A percentile compares a stretch with the other conserved stretches of the same genome.
Conservation (phyloP, 2,329 filamentous ascomycete species). For the Neofusicoccum kwambonambiense region DNA sequence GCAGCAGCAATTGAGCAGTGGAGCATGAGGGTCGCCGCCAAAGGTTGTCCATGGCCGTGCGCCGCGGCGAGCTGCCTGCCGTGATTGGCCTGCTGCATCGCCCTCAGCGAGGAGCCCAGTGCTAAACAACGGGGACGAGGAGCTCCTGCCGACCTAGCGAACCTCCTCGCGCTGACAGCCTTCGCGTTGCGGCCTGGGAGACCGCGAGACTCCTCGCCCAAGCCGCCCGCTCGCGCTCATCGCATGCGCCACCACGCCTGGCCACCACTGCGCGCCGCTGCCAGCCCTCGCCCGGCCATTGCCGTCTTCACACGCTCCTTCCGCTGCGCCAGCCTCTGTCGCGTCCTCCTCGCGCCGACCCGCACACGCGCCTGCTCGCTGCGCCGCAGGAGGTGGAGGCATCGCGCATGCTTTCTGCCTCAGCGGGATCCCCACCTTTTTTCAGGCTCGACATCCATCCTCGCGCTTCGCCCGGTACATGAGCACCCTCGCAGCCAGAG, state of each 20-base stretch:
- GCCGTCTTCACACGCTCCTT: neutral
- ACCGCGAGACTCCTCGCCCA: neutral
- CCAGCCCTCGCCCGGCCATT: neutral
- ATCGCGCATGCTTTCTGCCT: too few species aligned
- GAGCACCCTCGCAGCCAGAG: neutral
- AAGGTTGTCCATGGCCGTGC: neutral
- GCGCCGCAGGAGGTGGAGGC: neutral
- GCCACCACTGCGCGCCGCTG: neutral
- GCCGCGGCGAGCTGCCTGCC: neutral
- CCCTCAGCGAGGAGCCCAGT: slow-evolving; percentile 1
- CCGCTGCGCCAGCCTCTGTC: neutral
- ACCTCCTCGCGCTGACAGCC: neutral
- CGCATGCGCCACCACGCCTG: slow-evolving; percentile 3
- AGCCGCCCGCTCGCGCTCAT: neutral
- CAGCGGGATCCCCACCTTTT: neutral
- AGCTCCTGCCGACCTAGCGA: slow-evolving; percentile 3
- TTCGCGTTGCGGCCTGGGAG: neutral
- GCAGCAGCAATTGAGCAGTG: neutral
- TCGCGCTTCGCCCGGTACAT: neutral
- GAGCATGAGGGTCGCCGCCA: neutral
- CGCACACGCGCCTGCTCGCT: neutral
- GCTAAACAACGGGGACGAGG: slow-evolving; percentile 7
- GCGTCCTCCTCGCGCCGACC: neutral
- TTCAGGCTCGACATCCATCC: neutral
- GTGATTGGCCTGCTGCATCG: slow-evolving; percentile 9